Evolutionary conservation across 2,329 filamentous ascomycete species (phyloP), one percentile per base, ranked within the genome.

Genomic region (Aspergillus japonicus): DNA sequence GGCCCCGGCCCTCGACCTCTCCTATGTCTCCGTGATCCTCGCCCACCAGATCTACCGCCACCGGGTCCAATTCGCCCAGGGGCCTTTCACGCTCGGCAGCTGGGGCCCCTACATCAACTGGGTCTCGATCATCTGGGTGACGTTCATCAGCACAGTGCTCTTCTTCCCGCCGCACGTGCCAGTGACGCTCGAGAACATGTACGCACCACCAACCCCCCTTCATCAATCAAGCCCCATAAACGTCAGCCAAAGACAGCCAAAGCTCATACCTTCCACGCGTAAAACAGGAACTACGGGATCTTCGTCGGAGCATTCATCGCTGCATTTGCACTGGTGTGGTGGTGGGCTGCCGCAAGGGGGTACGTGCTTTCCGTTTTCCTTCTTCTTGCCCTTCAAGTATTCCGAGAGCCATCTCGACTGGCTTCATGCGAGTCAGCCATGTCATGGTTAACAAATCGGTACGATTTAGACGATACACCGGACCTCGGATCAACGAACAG

Each of bases 141-240:
- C 81, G 26, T 86, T 88, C 67, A 87, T 88, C 64, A 87, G 83
- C 65, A 77, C 83, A 10, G 80, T 88, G n/a, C 74, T 88, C 19
- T 85, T 83, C 65, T 82, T 83, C 69, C 82, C 82, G 7, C 77
- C 80, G 1, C 71, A 70, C 10, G 72, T 75, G 50, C 82, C 82
- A 8, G 74, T 83, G 10, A 83, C 81, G 4, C 64, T 67, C 4
- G 68, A 73, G 54, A 84, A 83, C 68, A 83, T 83, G 80, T 79
- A 66, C 64, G 72, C 58, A 24, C 11, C 23, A 23, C 23, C 23
- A 23, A 6, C 19, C 29, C 44, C 14, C 23, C 19, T 11, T 21
- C 19, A 35, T 29, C 26, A 8, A 29, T 8, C n/a, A n/a, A 29
- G 6, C 26, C 26, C 26, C n/a, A 31, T 4, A 11, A 10, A n/a